A percentile compares a stretch with the other conserved stretches of the same genome.
Evolutionary conservation across 2,329 filamentous ascomycete species (phyloP).

Genomic region (Diaporthe australafricana): DNA sequence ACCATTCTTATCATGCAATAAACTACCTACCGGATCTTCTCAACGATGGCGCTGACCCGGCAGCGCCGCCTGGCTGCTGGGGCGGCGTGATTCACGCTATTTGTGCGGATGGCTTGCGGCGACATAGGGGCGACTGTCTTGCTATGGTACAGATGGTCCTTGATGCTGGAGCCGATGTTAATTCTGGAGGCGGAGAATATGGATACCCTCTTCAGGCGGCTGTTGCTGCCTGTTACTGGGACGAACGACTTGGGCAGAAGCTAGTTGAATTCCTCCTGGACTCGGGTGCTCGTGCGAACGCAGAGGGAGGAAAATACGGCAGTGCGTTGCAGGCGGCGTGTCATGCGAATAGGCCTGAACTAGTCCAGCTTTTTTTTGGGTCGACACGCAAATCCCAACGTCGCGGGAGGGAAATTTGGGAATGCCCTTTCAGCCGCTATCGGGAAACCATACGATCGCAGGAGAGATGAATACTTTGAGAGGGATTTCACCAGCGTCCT

Average conservation of each 20-base stretch:
- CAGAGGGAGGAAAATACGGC: neutral
- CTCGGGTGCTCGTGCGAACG: neutral
- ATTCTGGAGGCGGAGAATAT: neutral
- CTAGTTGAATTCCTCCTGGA: neutral
- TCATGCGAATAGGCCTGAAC: neutral
- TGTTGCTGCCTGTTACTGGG: neutral
- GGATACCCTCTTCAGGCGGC: neutral
- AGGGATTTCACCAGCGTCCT: neutral
- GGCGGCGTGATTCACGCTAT: neutral
- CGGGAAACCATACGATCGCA: neutral
- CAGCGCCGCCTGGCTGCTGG: neutral
- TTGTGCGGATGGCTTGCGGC: neutral
- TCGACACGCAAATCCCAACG: neutral
- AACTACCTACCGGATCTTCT: neutral
- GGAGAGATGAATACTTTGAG: neutral
- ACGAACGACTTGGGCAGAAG: neutral
- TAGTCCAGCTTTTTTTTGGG: neutral
- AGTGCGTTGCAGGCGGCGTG: neutral
- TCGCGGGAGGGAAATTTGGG: neutral
- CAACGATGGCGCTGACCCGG: neutral
- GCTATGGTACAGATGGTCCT: neutral
- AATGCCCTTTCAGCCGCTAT: neutral
- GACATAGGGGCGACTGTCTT: neutral
- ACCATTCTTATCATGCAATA: neutral
- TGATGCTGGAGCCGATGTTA: neutral